A percentile compares a stretch with the other conserved stretches of the same genome.
Conservation (phyloP, 1,139 yeast genomes). For the Magnusiomyces suaveolens region DNA sequence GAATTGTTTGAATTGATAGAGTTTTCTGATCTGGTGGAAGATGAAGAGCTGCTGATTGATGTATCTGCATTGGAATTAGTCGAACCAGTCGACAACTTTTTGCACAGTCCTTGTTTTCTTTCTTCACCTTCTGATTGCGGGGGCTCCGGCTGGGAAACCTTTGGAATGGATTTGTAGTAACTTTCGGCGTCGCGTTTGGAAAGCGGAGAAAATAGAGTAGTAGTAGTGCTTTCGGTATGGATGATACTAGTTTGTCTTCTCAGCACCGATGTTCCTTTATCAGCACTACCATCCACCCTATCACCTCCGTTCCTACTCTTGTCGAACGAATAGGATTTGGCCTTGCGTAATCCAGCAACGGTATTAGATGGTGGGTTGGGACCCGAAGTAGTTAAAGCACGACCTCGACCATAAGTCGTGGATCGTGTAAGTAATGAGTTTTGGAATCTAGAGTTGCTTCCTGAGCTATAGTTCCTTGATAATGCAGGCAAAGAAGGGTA, state of each 20-base stretch:
- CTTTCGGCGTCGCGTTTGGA: conserved; percentile 5
- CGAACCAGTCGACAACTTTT: not conserved
- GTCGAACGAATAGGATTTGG: conserved; percentile 13
- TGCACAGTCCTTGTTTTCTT: not conserved
- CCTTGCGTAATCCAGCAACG: conserved; percentile 10
- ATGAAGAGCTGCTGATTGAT: not conserved
- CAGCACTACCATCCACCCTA: not conserved
- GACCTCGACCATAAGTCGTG: not conserved
- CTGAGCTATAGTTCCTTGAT: not conserved
- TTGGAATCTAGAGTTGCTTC: not conserved
- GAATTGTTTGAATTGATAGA: not conserved
- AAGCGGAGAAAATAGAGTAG: conserved; percentile 12
- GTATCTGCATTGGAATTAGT: not conserved
- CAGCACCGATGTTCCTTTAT: not conserved
- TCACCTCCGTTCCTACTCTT: not conserved
- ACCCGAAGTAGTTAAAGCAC: not conserved
- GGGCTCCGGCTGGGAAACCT: not conserved
- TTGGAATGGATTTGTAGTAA: conserved; percentile 1
- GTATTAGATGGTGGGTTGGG: not conserved
- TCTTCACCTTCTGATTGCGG: no score
- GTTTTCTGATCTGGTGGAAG: not conserved
- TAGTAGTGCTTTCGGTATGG: conserved; percentile 8
- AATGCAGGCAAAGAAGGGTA: not conserved
- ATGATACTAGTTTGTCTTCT: conserved; percentile 11
- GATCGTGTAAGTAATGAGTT: not conserved